Evolutionary conservation across 257 asterid genomes (phyloP).

Genomic region (Agastache rugosa): DNA sequence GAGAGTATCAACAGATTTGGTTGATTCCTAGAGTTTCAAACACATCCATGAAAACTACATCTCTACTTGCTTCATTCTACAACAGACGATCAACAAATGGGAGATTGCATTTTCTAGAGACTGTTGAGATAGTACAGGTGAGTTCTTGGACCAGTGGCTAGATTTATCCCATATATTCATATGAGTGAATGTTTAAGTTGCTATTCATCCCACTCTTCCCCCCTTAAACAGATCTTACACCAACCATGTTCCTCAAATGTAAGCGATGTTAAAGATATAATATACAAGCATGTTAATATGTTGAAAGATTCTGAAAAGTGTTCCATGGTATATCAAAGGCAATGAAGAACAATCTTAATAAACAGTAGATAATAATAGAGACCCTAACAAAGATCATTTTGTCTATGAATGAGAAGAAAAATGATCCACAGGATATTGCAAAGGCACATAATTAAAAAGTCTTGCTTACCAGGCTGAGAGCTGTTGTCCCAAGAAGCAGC

Average conservation of each 20-base stretch:
- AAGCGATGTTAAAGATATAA: constrained; percentile 1
- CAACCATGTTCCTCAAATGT: neutral
- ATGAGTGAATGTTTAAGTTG: neutral
- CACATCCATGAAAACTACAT: neutral
- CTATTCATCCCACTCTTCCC: neutral
- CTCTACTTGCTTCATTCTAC: neutral
- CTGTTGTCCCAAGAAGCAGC: constrained; percentile 88
- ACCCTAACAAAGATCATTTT: constrained; percentile 20
- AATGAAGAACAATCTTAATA: constrained; percentile 1
- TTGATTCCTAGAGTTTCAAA: constrained; percentile 6
- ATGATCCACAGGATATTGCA: constrained; percentile 16
- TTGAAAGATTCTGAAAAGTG: neutral
- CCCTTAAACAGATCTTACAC: neutral
- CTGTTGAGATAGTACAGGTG: neutral
- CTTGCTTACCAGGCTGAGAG: constrained; percentile 77
- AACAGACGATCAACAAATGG: neutral
- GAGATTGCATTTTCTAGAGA: neutral
- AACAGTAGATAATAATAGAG: neutral
- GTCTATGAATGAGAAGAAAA: constrained; percentile 12
- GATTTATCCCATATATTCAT: neutral
- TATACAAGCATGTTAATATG: neutral
- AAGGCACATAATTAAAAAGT: constrained; percentile 25
- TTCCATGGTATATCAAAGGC: constrained; percentile 10
- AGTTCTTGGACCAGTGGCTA: neutral
- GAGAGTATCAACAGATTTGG: neutral